Evolutionary conservation across 2,329 filamentous ascomycete genomes (phyloP).

Genomic region (Alternaria postmessia): DNA sequence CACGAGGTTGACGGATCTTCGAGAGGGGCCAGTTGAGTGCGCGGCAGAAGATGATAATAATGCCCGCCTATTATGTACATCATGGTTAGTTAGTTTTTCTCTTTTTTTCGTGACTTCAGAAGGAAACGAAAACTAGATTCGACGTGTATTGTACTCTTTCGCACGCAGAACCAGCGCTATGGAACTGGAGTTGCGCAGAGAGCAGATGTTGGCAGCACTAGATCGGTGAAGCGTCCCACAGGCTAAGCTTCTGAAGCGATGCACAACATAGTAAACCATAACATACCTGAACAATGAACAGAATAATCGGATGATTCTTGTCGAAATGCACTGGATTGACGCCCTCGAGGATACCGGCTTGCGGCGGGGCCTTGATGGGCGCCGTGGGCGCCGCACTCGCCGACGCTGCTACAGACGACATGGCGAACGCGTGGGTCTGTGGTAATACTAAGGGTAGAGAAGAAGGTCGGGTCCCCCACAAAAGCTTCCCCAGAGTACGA

Average conservation of each 20-base stretch:
- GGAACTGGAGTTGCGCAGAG: neutral
- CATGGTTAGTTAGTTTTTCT: neutral
- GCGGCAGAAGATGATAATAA: constrained; percentile 79
- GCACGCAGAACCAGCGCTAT: neutral
- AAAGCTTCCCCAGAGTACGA: neutral
- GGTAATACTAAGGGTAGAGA: neutral
- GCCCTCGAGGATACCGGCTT: constrained; percentile 76
- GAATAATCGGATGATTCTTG: constrained; percentile 73
- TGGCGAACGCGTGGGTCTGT: constrained; percentile 20
- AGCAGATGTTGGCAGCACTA: neutral
- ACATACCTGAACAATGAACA: constrained; percentile 77
- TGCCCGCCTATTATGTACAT: constrained; percentile 62
- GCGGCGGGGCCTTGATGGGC: constrained; percentile 53
- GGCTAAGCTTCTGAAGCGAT: neutral
- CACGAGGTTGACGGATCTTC: constrained; percentile 78
- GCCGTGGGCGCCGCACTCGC: constrained; percentile 32
- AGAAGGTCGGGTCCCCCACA: constrained; percentile 1
- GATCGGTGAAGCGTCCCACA: neutral
- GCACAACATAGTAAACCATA: neutral
- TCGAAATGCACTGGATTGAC: constrained; percentile 74
- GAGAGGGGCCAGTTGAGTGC: constrained; percentile 79
- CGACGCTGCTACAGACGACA: constrained; percentile 34
- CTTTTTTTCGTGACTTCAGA: accelerated
- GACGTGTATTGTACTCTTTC: too few relatives aligned
- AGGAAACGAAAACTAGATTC: neutral